Conservation (phyloP, 208 protist species). For the Acanthamoeba triangularis region DNA sequence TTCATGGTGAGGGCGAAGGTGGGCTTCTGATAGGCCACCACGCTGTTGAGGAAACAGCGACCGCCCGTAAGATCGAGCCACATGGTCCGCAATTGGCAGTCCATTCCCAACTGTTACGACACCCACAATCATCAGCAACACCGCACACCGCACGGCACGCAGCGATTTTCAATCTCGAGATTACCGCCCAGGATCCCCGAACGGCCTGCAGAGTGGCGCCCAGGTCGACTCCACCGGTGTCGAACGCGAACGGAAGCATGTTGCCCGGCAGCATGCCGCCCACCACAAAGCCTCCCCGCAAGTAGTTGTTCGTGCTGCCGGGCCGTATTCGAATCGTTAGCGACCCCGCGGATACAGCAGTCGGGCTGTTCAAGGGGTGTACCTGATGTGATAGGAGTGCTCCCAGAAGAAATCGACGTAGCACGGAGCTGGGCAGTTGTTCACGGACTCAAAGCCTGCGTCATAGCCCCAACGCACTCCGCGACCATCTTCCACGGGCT, state of each 20-base stretch:
- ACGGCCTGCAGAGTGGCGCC: not conserved
- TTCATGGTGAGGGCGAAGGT: not conserved
- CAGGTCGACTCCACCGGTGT: not conserved
- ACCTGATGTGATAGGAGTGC: not conserved
- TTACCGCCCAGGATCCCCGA: not conserved
- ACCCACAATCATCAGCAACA: not conserved
- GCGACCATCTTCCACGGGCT: not conserved
- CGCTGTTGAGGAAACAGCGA: not conserved
- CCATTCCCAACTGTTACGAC: not conserved
- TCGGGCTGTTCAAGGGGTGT: not conserved
- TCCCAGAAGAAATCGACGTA: conserved; percentile 27
- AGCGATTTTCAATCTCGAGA: no score
- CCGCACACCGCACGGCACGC: not conserved
- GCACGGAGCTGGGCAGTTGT: not conserved
- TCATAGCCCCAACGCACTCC: not conserved
- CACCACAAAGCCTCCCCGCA: not conserved
- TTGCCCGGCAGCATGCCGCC: not conserved
- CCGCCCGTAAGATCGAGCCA: not conserved
- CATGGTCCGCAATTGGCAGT: not conserved
- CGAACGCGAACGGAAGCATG: not conserved
- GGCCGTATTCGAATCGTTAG: not conserved
- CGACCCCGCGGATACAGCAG: not conserved
- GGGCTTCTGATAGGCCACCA: conserved; percentile 21
- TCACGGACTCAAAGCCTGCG: not conserved
- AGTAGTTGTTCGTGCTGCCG: not conserved